Evolutionary conservation across 2,329 filamentous ascomycete species (phyloP).

Genomic region (Phyllosticta citribraziliensis): DNA sequence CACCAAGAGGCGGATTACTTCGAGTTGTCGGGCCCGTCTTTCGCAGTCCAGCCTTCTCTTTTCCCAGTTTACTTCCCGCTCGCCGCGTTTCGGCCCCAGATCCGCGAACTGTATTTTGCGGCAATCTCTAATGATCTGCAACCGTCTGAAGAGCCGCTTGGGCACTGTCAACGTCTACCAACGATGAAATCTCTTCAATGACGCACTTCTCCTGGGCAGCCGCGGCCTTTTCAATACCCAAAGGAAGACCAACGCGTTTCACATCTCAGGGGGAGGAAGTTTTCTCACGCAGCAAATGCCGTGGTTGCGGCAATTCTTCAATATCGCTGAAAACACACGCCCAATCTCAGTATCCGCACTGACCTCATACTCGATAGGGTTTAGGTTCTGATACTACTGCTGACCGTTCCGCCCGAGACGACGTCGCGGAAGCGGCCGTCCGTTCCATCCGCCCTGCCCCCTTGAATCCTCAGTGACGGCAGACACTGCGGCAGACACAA

Average conservation of each 20-base stretch:
- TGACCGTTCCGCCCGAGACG: neutral
- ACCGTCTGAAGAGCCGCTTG: neutral
- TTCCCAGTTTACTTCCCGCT: neutral
- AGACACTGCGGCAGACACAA: neutral
- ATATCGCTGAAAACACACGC: neutral
- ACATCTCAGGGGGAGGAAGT: neutral
- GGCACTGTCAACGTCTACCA: neutral
- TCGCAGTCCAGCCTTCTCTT: neutral
- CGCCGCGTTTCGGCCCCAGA: neutral
- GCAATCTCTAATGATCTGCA: neutral
- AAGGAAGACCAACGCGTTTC: neutral
- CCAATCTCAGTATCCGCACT: neutral
- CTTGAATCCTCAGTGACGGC: neutral
- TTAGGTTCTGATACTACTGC: neutral
- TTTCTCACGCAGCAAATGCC: neutral
- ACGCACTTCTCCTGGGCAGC: neutral
- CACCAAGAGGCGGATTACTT: neutral
- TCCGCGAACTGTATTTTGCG: neutral
- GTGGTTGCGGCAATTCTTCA: neutral
- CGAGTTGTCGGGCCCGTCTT: neutral
- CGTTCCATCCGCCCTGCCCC: neutral
- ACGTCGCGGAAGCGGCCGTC: neutral
- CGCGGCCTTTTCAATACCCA: neutral
- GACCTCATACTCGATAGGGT: neutral
- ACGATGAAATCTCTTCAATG: neutral